Base-by-base conservation (phyloP, 1,139 yeast genomes). In the Yamadazyma membranifaciens region DNA sequence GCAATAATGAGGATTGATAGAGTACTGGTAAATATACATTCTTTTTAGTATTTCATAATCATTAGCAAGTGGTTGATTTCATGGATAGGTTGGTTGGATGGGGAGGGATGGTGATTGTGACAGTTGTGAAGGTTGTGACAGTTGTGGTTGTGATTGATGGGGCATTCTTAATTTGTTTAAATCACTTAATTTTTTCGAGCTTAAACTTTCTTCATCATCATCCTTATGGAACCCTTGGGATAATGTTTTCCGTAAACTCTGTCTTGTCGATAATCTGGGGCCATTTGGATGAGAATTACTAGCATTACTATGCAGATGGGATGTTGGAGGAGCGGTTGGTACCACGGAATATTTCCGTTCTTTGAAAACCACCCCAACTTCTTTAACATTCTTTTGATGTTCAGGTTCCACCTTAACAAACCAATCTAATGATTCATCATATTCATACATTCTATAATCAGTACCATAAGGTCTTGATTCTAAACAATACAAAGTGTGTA, bases 401-500 rank as follows among this genome's bases (percentile, higher is more conserved):
- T 81, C 83, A 10, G 87, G 83, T 40, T 83, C 80, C 6, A 87
- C 83, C 51, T 84, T 79, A 41, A 71, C 77, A 63, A 91, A 91
- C 84, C 88, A 82, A 60, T 89, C 92, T 25, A 75, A 63, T 6
- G 67, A 67, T 51, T 88, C 97, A 53, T 87, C 85, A 61, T 85
- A 91, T 59, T 88, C 95, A 62, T 83, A 91, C 63, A 89, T 73
- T 14, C 87, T 77, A 85, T 95, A 91, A 46, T 87, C 92, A 2
- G 94, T 95, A 4, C 98, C 98, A 60, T 88, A 91, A 0, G 98
- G 97, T 56, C 87, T 87, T 43, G 92, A 89, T 56, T 91, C 98
- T 45, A 91, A 73, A 48, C 92, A 81, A 56, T 89, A 91, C 24
- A 91, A 81, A 4, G 96, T 86, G 57, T 91, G 97, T 45, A 91